phyloP scores from a whole-genome alignment of 352 stramenopile genomes.

The Phytophthora pistaciae region DNA sequence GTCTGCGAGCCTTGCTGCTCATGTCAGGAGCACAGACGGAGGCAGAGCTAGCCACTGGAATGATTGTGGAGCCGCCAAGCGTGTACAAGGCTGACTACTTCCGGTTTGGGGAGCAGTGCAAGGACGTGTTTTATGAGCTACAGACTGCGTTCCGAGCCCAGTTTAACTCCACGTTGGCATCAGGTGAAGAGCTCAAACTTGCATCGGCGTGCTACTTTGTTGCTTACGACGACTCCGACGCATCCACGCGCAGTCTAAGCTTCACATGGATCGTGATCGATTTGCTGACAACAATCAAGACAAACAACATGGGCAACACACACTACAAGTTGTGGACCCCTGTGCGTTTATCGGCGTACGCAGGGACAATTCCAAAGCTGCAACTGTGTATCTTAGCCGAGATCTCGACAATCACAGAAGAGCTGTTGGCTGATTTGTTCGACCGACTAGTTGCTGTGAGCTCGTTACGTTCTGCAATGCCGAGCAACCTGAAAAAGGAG shows the following conservation, averaged over 20 bases:
- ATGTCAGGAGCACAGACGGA: conserved; percentile 74
- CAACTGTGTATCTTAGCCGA: conserved; percentile 71
- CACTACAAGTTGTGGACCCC: conserved; percentile 39
- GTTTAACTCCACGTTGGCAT: conserved; percentile 42
- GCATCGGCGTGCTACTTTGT: conserved; percentile 81
- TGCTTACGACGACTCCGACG: conserved; percentile 57
- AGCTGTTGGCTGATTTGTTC: conserved; percentile 68
- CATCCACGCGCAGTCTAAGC: conserved; percentile 49
- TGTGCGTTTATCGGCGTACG: conserved; percentile 28
- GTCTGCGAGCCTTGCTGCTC: conserved; percentile 56
- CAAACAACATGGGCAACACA: conserved; percentile 9
- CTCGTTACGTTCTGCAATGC: conserved; percentile 48
- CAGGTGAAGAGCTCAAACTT: conserved; percentile 43
- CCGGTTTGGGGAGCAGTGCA: conserved; percentile 75
- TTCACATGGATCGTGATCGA: conserved; percentile 83
- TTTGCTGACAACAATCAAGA: conserved; percentile 58
- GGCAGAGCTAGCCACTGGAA: conserved; percentile 76
- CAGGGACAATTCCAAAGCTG: conserved; percentile 57
- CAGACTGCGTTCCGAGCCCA: conserved; percentile 57
- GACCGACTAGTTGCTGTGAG: conserved; percentile 69
- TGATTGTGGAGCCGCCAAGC: conserved; percentile 69
- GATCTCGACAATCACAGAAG: conserved; percentile 54
- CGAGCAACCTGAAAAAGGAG: conserved; percentile 47
- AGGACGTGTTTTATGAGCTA: conserved; percentile 66
- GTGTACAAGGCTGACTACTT: conserved; percentile 83